Evolutionary conservation across 192 early-diverging fungal species (phyloP), one percentile per base, ranked within the genome.

Genomic region (Entomortierella chlamydospora): DNA sequence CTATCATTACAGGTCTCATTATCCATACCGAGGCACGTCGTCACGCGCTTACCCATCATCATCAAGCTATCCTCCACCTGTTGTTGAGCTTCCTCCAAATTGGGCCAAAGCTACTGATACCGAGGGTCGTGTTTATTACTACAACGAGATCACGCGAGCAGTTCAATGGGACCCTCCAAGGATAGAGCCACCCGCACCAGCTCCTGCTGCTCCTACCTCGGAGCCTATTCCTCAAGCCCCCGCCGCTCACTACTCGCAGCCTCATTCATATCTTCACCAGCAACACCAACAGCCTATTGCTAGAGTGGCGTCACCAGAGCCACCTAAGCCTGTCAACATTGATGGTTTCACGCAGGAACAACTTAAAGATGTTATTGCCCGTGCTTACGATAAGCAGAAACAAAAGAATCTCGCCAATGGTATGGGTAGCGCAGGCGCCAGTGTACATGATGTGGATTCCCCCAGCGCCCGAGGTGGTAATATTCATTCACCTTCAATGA

Each of bases 91-190:
- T 17, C 85, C 88, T 20, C 76, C 81, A 17, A 82, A 86, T 45
- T 89, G 88, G 88, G 62, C 70, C 25, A 79, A 70, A 41, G 83
- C 85, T 13, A 71, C 34, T 2, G 78, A 84, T 58, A 57, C 82
- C 12, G 83, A 87, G 26, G 85, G 85, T 11, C 70, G 69, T 12
- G 61, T 84, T 4, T 90, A 88, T 41, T 88, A 88, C 60, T 88
- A 85, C 57, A 85, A 90, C 61, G 64, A 70, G 37, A 63, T 87
- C 13, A 90, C 87, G 2, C 70, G 81, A 10, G 73, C 84, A 42
- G 83, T 84, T n/a, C 87, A 86, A 42, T 90, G 89, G 89, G 79
- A 61, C 30, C 72, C 82, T 28, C 87, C 87, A 26, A 82, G 77
- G 51, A 52, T 70, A 23, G 74, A 83, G 34, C 34, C 66, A 23